These are phyloP conservation scores for Nitzschia palea DNA, from an alignment of 108 stramenopile species.

Conservation along the genomic window DNA sequence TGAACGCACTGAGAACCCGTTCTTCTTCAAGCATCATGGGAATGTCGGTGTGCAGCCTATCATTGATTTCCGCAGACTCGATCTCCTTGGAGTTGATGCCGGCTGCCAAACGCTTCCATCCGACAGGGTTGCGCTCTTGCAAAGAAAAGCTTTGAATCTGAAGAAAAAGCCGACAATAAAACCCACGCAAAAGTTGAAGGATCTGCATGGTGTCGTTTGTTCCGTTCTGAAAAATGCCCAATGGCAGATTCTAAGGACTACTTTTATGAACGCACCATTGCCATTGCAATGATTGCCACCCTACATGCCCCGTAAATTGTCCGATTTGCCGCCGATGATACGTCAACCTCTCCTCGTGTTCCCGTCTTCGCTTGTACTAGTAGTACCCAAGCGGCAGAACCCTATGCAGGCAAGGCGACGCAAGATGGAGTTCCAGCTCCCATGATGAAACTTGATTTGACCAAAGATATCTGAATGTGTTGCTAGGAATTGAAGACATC, in stretches of 20 bases:
- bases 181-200: slow-evolving; percentile 51
- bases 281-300: slow-evolving; percentile 58
- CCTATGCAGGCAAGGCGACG: slow-evolving; percentile 54
- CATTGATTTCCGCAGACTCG: slow-evolving; percentile 41
- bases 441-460: slow-evolving; percentile 54
- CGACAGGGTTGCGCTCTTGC: not conserved
- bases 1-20: slow-evolving; percentile 47
- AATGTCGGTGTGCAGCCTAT: slow-evolving; percentile 43
- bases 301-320: slow-evolving; percentile 48
- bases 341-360: slow-evolving; percentile 51
- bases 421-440: slow-evolving; percentile 55
- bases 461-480: slow-evolving; percentile 70
- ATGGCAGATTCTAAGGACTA: slow-evolving; percentile 54
- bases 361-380: slow-evolving; percentile 62
- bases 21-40: slow-evolving; percentile 55
- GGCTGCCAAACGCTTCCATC: not conserved
- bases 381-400: slow-evolving; percentile 32
- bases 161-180: slow-evolving; percentile 36
- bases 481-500: slow-evolving; percentile 59
- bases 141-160: slow-evolving; percentile 4
- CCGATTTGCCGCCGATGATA: slow-evolving; percentile 57
- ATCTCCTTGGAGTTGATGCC: slow-evolving; percentile 44
- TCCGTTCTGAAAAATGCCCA: slow-evolving; percentile 49
- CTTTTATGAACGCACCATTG: slow-evolving; percentile 70
- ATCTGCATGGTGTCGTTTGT: slow-evolving; percentile 49